A percentile compares a stretch with the other conserved stretches of the same genome.
These are phyloP conservation scores for Yamadazyma blattariae DNA, from an alignment of 1,139 yeast species.

Conservation along the genomic window DNA sequence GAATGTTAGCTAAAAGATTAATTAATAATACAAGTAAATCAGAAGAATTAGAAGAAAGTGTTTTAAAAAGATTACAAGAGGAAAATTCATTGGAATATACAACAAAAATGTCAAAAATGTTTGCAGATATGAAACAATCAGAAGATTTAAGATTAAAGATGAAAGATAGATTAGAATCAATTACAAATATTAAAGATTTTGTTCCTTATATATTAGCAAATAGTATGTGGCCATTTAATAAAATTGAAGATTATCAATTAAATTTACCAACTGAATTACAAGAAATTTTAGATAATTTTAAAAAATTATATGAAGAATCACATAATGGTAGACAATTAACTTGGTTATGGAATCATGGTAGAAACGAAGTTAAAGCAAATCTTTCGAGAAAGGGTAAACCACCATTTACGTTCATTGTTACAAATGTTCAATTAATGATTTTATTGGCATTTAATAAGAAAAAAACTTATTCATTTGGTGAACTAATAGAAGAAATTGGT, in stretches of 20 bases:
- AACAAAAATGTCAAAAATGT: slow-evolving; percentile 92
- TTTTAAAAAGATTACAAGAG: slow-evolving; percentile 83
- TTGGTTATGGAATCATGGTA: slow-evolving; percentile 96
- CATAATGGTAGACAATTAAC: slow-evolving; percentile 87
- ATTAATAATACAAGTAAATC: slow-evolving; percentile 83
- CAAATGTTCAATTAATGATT: slow-evolving; percentile 84
- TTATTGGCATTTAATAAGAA: slow-evolving; percentile 73
- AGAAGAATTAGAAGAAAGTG: slow-evolving; percentile 80
- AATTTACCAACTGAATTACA: slow-evolving; percentile 53
- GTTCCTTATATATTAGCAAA: slow-evolving; percentile 80
- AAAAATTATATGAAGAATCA: slow-evolving; percentile 64
- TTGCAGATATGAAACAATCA: slow-evolving; percentile 88
- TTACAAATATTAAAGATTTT: slow-evolving; percentile 53
- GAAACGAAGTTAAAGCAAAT: slow-evolving; percentile 91
- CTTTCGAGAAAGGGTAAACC: slow-evolving; percentile 80
- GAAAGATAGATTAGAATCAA: slow-evolving; percentile 45
- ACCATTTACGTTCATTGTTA: slow-evolving; percentile 77
- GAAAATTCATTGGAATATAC: slow-evolving; percentile 93
- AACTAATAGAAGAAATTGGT: slow-evolving; percentile 67
- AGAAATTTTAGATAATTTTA: slow-evolving; percentile 64
- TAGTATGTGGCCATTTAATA: slow-evolving; percentile 82
- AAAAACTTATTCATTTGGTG: slow-evolving; percentile 56
- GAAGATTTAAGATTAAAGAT: slow-evolving; percentile 71
- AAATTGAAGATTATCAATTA: slow-evolving; percentile 40
- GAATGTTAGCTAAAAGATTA: slow-evolving; percentile 83